Evolutionary conservation across 2,329 filamentous ascomycete genomes (phyloP).

Genomic region (Saccharata proteae): DNA sequence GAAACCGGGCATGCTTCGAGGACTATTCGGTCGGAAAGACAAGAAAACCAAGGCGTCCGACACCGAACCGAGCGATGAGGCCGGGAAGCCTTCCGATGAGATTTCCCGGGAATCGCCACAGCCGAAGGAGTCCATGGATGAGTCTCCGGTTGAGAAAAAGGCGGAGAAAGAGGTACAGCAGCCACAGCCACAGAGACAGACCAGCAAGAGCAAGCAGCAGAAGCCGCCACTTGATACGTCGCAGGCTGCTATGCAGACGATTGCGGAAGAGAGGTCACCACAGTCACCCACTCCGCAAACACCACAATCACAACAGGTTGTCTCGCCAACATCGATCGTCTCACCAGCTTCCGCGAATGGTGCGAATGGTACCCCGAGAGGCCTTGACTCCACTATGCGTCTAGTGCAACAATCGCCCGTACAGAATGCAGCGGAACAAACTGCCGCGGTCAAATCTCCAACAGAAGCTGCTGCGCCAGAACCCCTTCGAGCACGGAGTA

Average conservation of each 20-base stretch:
- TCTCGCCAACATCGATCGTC: too few relatives aligned
- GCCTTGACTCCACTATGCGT: conserved; percentile 9
- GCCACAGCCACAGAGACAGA: conserved; percentile 17
- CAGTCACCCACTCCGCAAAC: too few relatives aligned
- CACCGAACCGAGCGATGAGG: conserved; percentile 31
- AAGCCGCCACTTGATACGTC: conserved; percentile 22
- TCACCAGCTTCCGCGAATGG: too few relatives aligned
- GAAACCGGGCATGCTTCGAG: conserved; percentile 60
- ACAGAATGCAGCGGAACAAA: not conserved
- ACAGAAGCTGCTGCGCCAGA: conserved; percentile 1
- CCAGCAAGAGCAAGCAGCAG: conserved; percentile 27
- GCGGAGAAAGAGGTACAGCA: conserved; percentile 16
- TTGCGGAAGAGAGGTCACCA: too few relatives aligned
- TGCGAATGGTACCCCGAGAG: too few relatives aligned
- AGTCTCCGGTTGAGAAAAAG: conserved; percentile 19
- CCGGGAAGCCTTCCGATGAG: conserved; percentile 29
- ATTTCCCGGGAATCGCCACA: conserved; percentile 22
- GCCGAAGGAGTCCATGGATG: conserved; percentile 16
- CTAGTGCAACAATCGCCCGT: conserved; percentile 1
- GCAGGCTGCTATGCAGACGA: too few relatives aligned
- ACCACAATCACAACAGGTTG: too few relatives aligned
- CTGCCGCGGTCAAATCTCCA: conserved; percentile 1
- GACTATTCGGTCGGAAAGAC: conserved; percentile 54
- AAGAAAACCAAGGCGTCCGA: conserved; percentile 41
- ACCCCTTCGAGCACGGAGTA: conserved; percentile 3